phyloP scores from a whole-genome alignment of 441 rosid species.

The Isatis lusitanica region DNA sequence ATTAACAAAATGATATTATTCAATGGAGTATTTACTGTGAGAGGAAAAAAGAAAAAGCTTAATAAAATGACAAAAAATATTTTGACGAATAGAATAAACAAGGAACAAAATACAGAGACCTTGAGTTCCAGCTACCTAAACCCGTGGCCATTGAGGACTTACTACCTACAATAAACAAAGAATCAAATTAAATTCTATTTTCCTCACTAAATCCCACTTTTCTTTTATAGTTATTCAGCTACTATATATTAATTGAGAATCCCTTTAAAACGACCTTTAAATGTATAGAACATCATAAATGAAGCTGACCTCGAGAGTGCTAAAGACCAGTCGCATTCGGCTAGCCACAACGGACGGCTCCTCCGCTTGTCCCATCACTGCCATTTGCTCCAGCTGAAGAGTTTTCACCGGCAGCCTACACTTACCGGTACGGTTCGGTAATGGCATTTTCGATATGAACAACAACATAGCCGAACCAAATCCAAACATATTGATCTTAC shows the following conservation, averaged over 20 bases:
- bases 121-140: conserved; percentile 24
- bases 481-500: conserved; percentile 42
- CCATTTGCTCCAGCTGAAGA: conserved; percentile 93
- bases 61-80: background rate
- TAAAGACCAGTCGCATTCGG: conserved; percentile 77
- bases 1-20: no score
- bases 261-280: no score
- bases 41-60: no score
- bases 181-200: background rate
- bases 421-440: background rate
- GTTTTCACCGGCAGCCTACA: conserved; percentile 93
- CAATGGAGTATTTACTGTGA: no score
- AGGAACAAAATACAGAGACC: background rate
- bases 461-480: no score
- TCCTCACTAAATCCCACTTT: background rate
- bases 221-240: background rate
- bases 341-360: conserved; percentile 93
- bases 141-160: conserved; percentile 91
- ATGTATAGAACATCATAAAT: background rate
- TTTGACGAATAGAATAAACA: background rate
- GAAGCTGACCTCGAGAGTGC: conserved; percentile 79
- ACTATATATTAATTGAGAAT: no score
- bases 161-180: conserved; percentile 58
- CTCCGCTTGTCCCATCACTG: conserved; percentile 71
- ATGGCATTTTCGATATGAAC: background rate